Evolutionary conservation across 306 rosid genomes (phyloP).

Genomic region (Abrus precatorius): DNA sequence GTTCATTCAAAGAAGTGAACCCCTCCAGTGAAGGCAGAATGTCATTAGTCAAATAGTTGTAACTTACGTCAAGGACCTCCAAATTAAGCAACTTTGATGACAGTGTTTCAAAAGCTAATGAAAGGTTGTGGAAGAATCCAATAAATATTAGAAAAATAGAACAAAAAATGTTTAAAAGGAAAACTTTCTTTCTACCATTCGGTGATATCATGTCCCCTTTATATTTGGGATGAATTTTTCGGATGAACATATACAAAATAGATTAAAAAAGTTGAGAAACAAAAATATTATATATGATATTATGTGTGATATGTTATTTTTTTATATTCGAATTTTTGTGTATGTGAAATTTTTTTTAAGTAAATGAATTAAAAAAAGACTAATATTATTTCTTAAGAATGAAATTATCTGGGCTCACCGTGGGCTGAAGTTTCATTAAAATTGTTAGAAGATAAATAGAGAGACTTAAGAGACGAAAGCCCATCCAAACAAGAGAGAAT

Average conservation of each 20-base stretch:
- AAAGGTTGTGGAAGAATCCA: neutral
- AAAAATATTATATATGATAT: too few relatives aligned
- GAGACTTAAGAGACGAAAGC: neutral
- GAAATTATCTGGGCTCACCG: neutral
- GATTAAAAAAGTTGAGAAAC: too few relatives aligned
- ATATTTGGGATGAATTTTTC: too few relatives aligned
- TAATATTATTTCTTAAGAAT: too few relatives aligned
- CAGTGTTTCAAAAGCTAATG: neutral
- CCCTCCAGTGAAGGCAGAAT: neutral
- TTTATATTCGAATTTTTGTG: too few relatives aligned
- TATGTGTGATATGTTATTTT: too few relatives aligned
- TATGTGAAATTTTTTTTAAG: too few relatives aligned
- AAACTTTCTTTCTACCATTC: too few relatives aligned
- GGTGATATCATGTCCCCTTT: too few relatives aligned
- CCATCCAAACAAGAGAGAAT: neutral
- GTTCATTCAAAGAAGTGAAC: conserved; percentile 16
- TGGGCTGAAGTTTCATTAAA: neutral
- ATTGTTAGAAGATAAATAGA: accelerated
- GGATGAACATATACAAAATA: too few relatives aligned
- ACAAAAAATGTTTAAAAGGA: neutral
- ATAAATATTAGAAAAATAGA: neutral
- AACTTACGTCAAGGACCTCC: neutral
- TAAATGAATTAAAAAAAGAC: too few relatives aligned
- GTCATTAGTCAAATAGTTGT: neutral
- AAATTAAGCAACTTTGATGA: conserved; percentile 1